Conservation (phyloP, 208 protist species). For the Acanthamoeba royreba region DNA sequence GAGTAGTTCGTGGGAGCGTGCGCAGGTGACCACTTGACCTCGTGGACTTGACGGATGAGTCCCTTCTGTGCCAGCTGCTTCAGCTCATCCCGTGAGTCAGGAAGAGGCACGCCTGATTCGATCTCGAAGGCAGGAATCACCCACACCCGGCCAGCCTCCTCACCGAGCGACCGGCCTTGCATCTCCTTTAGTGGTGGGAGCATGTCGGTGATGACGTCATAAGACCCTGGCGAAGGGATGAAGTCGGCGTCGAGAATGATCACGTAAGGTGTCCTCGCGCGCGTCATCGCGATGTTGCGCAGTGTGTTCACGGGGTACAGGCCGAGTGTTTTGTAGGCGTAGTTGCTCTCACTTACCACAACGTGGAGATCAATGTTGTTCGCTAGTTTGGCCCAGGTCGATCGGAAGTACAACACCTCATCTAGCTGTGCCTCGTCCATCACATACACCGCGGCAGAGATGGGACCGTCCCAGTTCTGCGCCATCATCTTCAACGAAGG, state of each 20-base stretch:
- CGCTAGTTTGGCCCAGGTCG: neutral
- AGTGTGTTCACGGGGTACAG: constrained; percentile 5
- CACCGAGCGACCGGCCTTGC: too few species aligned
- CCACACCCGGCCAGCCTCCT: neutral
- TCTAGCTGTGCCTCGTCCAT: neutral
- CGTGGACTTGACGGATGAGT: neutral
- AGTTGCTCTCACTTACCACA: neutral
- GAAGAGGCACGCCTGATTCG: neutral
- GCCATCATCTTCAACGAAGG: neutral
- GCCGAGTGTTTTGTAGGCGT: neutral
- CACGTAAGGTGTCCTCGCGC: neutral
- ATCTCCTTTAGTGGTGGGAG: too few species aligned
- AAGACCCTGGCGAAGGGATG: neutral
- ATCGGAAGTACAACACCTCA: neutral
- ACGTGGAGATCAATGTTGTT: neutral
- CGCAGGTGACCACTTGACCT: neutral
- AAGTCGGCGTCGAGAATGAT: neutral
- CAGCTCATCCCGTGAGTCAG: neutral
- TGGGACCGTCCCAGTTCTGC: constrained; percentile 17
- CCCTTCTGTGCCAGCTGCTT: neutral
- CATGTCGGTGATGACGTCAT: neutral
- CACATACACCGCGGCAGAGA: neutral
- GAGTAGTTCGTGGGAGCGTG: neutral
- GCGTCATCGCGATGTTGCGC: neutral
- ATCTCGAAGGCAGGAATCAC: neutral